Percentiles rank a stretch among this genome's conserved stretches.
These are phyloP conservation scores for Nitzschia sp. DNA, from an alignment of 108 stramenopile species.

Conservation along the genomic window DNA sequence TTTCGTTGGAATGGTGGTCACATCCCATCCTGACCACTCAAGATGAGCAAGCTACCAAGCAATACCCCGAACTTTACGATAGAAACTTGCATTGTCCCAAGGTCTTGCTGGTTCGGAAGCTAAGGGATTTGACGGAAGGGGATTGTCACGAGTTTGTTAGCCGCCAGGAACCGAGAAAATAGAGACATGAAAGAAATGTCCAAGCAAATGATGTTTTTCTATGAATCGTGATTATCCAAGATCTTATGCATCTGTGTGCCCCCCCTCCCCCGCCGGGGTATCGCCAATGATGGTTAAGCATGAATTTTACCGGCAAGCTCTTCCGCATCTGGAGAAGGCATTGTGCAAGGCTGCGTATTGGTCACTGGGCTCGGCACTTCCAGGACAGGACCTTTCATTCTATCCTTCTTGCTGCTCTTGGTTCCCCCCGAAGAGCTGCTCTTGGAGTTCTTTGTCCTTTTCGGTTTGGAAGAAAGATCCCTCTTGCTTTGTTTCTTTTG, in stretches of 20 bases:
- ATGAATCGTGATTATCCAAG: background rate
- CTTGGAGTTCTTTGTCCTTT: background rate
- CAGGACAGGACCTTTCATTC: background rate
- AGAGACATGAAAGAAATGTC: background rate
- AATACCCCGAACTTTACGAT: conserved; percentile 38
- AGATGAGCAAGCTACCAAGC: conserved; percentile 13
- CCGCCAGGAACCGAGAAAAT: background rate
- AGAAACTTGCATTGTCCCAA: conserved; percentile 65
- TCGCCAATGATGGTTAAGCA: background rate
- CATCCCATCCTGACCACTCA: conserved; percentile 17
- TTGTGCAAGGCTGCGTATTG: background rate
- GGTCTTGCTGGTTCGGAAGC: conserved; percentile 55
- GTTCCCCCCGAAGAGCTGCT: background rate
- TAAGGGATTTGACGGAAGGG: conserved; percentile 47
- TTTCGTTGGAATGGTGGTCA: conserved; percentile 3
- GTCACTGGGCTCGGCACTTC: background rate
- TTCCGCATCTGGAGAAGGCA: background rate
- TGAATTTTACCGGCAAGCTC: background rate
- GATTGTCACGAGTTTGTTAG: conserved; percentile 29
- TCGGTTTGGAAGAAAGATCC: background rate
- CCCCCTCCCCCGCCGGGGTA: background rate
- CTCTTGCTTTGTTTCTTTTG: background rate
- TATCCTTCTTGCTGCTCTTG: background rate
- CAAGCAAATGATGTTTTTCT: too few relatives aligned
- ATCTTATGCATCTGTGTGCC: background rate